Conservation (phyloP, 306 rosid species). For the Psophocarpus tetragonolobus region DNA sequence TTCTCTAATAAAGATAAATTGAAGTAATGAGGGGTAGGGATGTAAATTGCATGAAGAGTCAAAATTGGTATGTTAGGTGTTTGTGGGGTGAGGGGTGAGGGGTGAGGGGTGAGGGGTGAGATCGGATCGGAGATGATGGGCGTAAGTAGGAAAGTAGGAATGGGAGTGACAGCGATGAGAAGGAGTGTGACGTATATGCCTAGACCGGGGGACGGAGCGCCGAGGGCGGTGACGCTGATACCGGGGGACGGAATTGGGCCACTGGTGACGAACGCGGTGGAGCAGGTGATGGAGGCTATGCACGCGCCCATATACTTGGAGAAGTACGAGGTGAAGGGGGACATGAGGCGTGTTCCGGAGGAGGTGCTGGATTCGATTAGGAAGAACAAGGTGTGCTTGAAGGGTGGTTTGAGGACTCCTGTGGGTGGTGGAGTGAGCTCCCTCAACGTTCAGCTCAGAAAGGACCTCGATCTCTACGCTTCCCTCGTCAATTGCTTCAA, state of each 20-base stretch:
- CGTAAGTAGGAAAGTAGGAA: too few species aligned
- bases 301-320: constrained; percentile 39
- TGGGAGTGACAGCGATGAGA: too few species aligned
- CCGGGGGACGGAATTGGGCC: constrained; percentile 42
- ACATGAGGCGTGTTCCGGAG: constrained; percentile 39
- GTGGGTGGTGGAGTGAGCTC: constrained; percentile 43
- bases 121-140: too few species aligned
- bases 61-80: too few species aligned
- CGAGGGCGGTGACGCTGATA: constrained; percentile 34
- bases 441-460: constrained; percentile 38
- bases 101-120: too few species aligned
- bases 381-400: constrained; percentile 44
- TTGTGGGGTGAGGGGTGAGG: too few species aligned
- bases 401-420: constrained; percentile 41
- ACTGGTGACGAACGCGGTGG: constrained; percentile 38
- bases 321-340: constrained; percentile 40
- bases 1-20: too few species aligned
- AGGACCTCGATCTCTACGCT: constrained; percentile 36
- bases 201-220: constrained; percentile 46
- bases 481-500: constrained; percentile 62
- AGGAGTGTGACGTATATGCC: too few species aligned
- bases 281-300: constrained; percentile 49
- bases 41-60: too few species aligned
- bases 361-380: constrained; percentile 38
- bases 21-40: too few species aligned